Evolutionary conservation across 1,284 basidiomycete species (phyloP).

Genomic region (Hymenochaete sp.): DNA sequence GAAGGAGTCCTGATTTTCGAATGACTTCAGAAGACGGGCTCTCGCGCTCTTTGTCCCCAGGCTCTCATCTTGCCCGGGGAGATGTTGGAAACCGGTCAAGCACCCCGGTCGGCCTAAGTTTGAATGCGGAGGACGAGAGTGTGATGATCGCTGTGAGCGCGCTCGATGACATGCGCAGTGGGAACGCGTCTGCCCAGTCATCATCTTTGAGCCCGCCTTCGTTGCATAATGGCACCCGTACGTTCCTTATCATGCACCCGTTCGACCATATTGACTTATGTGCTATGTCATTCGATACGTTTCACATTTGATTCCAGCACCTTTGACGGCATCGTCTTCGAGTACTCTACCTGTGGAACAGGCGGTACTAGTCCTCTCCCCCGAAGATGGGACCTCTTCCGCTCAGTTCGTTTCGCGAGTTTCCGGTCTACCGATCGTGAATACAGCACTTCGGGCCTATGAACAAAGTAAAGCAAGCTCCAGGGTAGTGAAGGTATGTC

Average conservation of each 20-base stretch:
- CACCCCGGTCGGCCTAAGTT: too few relatives aligned
- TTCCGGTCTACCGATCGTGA: slow-evolving; percentile 49
- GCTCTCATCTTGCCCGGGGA: too few relatives aligned
- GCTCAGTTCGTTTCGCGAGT: slow-evolving; percentile 43
- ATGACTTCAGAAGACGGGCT: too few relatives aligned
- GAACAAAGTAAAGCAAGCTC: slow-evolving; percentile 73
- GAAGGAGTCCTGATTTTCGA: too few relatives aligned
- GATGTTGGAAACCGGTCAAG: too few relatives aligned
- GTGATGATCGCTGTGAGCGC: slow-evolving; percentile 62
- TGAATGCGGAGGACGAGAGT: slow-evolving; percentile 40
- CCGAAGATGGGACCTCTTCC: slow-evolving; percentile 22
- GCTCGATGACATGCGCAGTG: slow-evolving; percentile 60
- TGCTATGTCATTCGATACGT: too few relatives aligned
- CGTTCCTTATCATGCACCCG: slow-evolving; percentile 14
- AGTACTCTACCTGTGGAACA: slow-evolving; percentile 2
- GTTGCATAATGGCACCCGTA: slow-evolving; percentile 7
- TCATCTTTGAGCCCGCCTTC: slow-evolving; percentile 5
- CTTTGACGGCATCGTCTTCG: slow-evolving; percentile 7
- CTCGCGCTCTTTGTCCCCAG: too few relatives aligned
- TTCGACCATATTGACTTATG: slow-evolving; percentile 2
- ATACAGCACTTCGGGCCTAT: slow-evolving; percentile 62
- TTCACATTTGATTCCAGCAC: slow-evolving; percentile 11
- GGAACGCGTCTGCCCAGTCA: slow-evolving; percentile 20
- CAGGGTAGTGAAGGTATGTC: slow-evolving; percentile 63
- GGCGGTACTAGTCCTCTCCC: slow-evolving; percentile 8